Conservation (phyloP, 768 basidiomycete genomes). For the Polyporus arcularius region DNA sequence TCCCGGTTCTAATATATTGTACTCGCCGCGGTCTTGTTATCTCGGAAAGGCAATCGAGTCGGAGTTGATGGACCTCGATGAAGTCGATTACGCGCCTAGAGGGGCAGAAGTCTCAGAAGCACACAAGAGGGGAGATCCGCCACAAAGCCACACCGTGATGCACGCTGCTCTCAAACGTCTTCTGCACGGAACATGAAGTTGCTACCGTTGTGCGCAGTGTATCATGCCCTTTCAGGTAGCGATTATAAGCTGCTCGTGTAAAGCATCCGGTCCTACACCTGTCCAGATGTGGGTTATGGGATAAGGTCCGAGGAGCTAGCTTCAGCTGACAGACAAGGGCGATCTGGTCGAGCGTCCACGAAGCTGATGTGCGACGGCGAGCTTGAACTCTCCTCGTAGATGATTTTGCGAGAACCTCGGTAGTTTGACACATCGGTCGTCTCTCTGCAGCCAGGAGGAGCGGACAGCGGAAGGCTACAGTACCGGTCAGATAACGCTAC, state of each 20-base stretch:
- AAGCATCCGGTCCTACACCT: constrained; percentile 4
- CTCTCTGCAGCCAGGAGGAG: not conserved
- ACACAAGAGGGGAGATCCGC: constrained; percentile 12
- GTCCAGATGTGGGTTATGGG: not conserved
- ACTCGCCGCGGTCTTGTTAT: constrained; percentile 9
- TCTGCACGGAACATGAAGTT: constrained; percentile 4
- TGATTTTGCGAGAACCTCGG: constrained; percentile 16
- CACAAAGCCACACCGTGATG: constrained; percentile 6
- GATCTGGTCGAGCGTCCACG: constrained; percentile 7
- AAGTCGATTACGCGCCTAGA: constrained; percentile 8
- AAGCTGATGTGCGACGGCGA: constrained; percentile 4
- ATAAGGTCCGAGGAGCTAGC: constrained; percentile 11
- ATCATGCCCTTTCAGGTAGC: constrained; percentile 9
- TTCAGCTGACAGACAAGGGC: not conserved
- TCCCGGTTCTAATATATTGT: constrained; percentile 7
- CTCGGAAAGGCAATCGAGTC: constrained; percentile 12
- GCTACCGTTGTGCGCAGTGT: constrained; percentile 7
- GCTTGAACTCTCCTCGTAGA: not conserved
- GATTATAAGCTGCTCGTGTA: constrained; percentile 15
- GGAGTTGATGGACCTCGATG: not conserved
- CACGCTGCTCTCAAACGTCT: constrained; percentile 15
- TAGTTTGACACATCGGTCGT: constrained; percentile 11
- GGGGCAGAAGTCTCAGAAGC: not conserved
- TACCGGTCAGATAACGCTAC: constrained; percentile 11
- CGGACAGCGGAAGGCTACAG: not conserved